Percentiles rank a stretch among this genome's conserved stretches.
These are phyloP conservation scores for Cucurbita argyrosperma DNA, from an alignment of 306 rosid species.

Conservation along the genomic window DNA sequence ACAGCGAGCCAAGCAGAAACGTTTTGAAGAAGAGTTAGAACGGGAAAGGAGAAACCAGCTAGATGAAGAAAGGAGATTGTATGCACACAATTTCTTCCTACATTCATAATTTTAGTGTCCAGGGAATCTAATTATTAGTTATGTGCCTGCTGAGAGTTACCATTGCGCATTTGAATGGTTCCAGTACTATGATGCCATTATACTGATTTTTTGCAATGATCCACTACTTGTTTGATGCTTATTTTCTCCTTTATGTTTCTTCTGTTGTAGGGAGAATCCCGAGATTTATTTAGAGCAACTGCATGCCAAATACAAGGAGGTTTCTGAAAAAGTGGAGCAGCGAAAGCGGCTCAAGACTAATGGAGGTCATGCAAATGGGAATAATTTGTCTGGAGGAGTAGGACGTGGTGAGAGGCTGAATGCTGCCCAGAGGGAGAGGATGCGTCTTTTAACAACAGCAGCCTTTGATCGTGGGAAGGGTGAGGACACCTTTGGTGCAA, in stretches of 20 bases:
- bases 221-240: not conserved
- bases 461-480: slow-evolving; percentile 96
- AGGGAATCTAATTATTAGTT: not conserved
- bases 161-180: slow-evolving; percentile 8
- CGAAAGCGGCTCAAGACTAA: slow-evolving; percentile 55
- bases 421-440: slow-evolving; percentile 93
- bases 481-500: slow-evolving; percentile 79
- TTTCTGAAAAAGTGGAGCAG: slow-evolving; percentile 63
- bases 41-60: slow-evolving; percentile 61
- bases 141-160: slow-evolving; percentile 4
- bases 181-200: not conserved
- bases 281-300: slow-evolving; percentile 72
- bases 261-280: slow-evolving; percentile 56
- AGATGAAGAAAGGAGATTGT: slow-evolving; percentile 72
- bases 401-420: slow-evolving; percentile 90
- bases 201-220: not conserved
- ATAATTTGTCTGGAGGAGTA: slow-evolving; percentile 48
- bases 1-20: slow-evolving; percentile 72
- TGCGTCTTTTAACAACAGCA: slow-evolving; percentile 96
- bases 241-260: not conserved
- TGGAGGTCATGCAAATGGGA: slow-evolving; percentile 45
- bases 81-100: slow-evolving; percentile 10
- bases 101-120: not conserved
- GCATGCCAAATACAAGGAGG: slow-evolving; percentile 55
- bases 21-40: slow-evolving; percentile 63